phyloP scores from a whole-genome alignment of 257 asterid species.

The Ophiorrhiza pumila region DNA sequence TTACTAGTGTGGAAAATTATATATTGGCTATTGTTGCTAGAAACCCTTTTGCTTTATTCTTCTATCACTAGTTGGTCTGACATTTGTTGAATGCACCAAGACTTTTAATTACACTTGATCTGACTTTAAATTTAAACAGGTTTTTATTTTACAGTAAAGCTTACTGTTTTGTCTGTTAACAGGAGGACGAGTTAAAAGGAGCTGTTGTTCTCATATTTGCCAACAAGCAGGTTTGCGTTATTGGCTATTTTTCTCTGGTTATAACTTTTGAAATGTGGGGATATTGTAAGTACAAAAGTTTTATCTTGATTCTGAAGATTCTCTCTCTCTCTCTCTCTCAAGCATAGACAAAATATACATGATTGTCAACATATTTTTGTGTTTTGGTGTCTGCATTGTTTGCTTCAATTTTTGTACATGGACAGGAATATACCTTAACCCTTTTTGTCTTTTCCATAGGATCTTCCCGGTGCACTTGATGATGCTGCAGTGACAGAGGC shows the following conservation, averaged over 20 bases:
- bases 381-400: neutral
- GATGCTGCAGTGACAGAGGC: slow-evolving; percentile 90
- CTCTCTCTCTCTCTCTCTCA: neutral
- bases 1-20: neutral
- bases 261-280: neutral
- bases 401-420: neutral
- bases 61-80: neutral
- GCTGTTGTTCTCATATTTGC: slow-evolving; percentile 51
- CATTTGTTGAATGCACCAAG: neutral
- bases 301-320: neutral
- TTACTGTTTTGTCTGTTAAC: slow-evolving; percentile 9
- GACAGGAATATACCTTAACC: neutral
- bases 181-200: slow-evolving; percentile 54
- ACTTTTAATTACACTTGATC: neutral
- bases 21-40: neutral
- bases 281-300: neutral
- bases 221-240: slow-evolving; percentile 37
- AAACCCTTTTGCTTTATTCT: neutral
- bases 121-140: neutral
- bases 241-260: neutral
- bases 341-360: neutral
- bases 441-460: slow-evolving; percentile 34
- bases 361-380: neutral
- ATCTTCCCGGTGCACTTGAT: slow-evolving; percentile 98
- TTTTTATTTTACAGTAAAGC: neutral